A percentile compares a stretch with the other conserved stretches of the same genome.
phyloP scores from a whole-genome alignment of 2,329 filamentous ascomycete species.

The Monilinia vaccinii-corymbosi region DNA sequence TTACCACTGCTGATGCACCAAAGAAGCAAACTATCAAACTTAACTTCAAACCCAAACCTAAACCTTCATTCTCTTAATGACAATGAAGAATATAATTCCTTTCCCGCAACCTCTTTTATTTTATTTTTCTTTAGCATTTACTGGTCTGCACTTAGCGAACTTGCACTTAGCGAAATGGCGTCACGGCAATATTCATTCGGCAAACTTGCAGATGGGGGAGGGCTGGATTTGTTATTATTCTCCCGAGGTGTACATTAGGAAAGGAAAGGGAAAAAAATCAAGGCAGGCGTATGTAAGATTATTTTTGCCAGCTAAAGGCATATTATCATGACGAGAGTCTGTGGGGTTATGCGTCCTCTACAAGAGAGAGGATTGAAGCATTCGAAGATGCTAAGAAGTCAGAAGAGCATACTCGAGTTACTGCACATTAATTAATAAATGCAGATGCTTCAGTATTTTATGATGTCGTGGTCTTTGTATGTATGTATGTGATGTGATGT shows the following conservation, averaged over 20 bases:
- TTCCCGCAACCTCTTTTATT: background rate
- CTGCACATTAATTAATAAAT: background rate
- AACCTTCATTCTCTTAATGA: background rate
- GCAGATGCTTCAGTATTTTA: background rate
- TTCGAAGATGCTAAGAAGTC: background rate
- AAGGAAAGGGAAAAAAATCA: background rate
- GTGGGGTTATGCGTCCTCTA: background rate
- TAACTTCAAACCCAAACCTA: conserved; percentile 13
- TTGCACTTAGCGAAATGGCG: conserved; percentile 27
- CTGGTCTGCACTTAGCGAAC: conserved; percentile 24
- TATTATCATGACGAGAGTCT: background rate
- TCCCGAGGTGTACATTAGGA: background rate
- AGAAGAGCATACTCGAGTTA: background rate
- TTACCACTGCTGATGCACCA: background rate
- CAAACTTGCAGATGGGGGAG: background rate
- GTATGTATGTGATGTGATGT: background rate
- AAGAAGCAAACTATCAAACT: conserved; percentile 9
- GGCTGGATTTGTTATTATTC: background rate
- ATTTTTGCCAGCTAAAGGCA: background rate
- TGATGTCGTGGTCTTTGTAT: background rate
- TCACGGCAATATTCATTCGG: conserved; percentile 2
- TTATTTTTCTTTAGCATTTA: conserved; percentile 2
- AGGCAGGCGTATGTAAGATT: background rate
- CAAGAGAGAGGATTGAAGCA: background rate
- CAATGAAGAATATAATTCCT: background rate